These are phyloP conservation scores for Nicotiana otophora DNA, from an alignment of 257 asterid species.

Conservation along the genomic window DNA sequence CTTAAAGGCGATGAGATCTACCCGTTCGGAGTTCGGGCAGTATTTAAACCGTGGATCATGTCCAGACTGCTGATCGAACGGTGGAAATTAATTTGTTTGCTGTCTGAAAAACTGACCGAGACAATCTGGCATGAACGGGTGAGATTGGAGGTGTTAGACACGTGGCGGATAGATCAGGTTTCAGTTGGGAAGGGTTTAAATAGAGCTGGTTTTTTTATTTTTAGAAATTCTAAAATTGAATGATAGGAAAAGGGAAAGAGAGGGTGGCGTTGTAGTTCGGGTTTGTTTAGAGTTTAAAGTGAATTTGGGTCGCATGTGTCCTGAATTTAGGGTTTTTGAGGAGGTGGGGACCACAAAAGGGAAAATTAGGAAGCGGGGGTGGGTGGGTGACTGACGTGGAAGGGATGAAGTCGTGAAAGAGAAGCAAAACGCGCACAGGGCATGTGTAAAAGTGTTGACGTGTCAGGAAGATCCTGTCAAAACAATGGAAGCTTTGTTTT, in stretches of 20 bases:
- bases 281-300: constrained; percentile 23
- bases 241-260: background rate
- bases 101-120: constrained; percentile 71
- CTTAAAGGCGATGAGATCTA: constrained; percentile 94
- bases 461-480: constrained; percentile 43
- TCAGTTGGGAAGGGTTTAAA: constrained; percentile 19
- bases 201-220: background rate
- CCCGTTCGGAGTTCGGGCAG: constrained; percentile 74
- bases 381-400: constrained; percentile 28
- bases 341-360: constrained; percentile 20
- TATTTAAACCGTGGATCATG: constrained; percentile 25
- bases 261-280: constrained; percentile 3
- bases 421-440: constrained; percentile 40
- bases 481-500: background rate
- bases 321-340: constrained; percentile 37
- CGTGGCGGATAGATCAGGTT: constrained; percentile 28
- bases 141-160: constrained; percentile 14
- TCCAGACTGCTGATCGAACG: constrained; percentile 31
- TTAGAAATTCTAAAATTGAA: background rate
- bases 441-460: constrained; percentile 42
- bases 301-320: constrained; percentile 44
- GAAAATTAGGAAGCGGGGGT: constrained; percentile 11
- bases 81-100: constrained; percentile 37
- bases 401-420: constrained; percentile 39
- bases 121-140: constrained; percentile 52